Evolutionary conservation across 306 rosid species (phyloP), one percentile per base, ranked within the genome.

Genomic region (Acacia crassicarpa): DNA sequence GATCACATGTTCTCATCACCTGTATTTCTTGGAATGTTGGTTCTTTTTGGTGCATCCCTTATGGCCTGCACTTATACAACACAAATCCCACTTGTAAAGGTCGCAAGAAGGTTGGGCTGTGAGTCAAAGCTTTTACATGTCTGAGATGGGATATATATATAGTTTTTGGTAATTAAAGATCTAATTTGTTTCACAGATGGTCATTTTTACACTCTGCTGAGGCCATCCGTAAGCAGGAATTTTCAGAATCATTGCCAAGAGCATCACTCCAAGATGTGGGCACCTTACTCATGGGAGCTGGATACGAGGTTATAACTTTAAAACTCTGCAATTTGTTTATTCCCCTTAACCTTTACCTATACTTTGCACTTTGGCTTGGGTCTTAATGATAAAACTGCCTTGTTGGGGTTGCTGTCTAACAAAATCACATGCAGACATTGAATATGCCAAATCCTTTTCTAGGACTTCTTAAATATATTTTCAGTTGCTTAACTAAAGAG

Each of bases 41-140:
- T 79, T 84, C 96, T 95, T 72, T 88, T 95, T 38, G 98, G 91
- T 23, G 89, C 93, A 74, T 95, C 99, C 56, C 93, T 95, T 41
- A 89, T 95, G 91, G 99, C 97, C 53, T 95, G 98, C 91, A 91
- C 98, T 83, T 93, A 93, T 91, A 95, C 99, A 35, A 95, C 96
- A 16, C 98, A 95, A 83, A 84, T 95, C 72, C 99, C 99, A 13
- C 91, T 95, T 53, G 93, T 95, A 85, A 95, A 91, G 90, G 91
- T 92, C 25, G 88, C 98, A 11, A 89, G 92, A 93, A 95, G 99
- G 98, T 95, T 83, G 58, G 85, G 53, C 72, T 40, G 44, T 81
- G 68, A 19, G 13, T 74, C 67, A 79, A 61, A 74, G 22, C 45
- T 46, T 45, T 33, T 53, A 46, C 49, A 54, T 78, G n/a, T 81